Conservation (phyloP, 768 basidiomycete genomes). For the Phlebiopsis flavidoalba region DNA sequence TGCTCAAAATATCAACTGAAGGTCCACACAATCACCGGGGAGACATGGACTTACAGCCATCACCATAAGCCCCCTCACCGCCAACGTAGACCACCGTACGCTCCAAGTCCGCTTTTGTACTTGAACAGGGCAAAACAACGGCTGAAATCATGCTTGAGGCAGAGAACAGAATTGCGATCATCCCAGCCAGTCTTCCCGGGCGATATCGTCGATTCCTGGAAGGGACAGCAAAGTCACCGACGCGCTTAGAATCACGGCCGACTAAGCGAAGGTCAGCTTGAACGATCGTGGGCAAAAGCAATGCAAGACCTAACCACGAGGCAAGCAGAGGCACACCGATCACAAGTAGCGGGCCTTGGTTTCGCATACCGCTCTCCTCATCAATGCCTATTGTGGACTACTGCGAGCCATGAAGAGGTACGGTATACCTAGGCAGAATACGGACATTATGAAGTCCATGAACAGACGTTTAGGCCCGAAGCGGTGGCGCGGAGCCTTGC, state of each 20-base stretch:
- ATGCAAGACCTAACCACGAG: slow-evolving; percentile 20
- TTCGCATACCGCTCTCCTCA: slow-evolving; percentile 50
- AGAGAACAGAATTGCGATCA: slow-evolving; percentile 66
- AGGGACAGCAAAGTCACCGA: slow-evolving; percentile 79
- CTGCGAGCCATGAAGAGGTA: slow-evolving; percentile 64
- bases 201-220: slow-evolving; percentile 62
- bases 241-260: slow-evolving; percentile 75
- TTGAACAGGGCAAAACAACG: slow-evolving; percentile 61
- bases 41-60: slow-evolving; percentile 33
- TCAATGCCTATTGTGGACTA: slow-evolving; percentile 45
- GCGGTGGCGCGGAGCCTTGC: slow-evolving; percentile 22
- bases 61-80: slow-evolving; percentile 56
- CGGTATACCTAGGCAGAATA: slow-evolving; percentile 74
- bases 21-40: slow-evolving; percentile 3
- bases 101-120: slow-evolving; percentile 63
- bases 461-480: slow-evolving; percentile 43
- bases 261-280: slow-evolving; percentile 35
- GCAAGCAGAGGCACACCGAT: slow-evolving; percentile 53
- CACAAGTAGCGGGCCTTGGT: slow-evolving; percentile 52
- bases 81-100: slow-evolving; percentile 37
- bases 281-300: not conserved
- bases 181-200: slow-evolving; percentile 59
- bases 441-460: slow-evolving; percentile 53
- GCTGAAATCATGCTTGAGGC: slow-evolving; percentile 65
- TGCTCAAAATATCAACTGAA: slow-evolving; percentile 22